Base-by-base conservation (phyloP, 805 yeast species). In the Nakazawaea populi region DNA sequence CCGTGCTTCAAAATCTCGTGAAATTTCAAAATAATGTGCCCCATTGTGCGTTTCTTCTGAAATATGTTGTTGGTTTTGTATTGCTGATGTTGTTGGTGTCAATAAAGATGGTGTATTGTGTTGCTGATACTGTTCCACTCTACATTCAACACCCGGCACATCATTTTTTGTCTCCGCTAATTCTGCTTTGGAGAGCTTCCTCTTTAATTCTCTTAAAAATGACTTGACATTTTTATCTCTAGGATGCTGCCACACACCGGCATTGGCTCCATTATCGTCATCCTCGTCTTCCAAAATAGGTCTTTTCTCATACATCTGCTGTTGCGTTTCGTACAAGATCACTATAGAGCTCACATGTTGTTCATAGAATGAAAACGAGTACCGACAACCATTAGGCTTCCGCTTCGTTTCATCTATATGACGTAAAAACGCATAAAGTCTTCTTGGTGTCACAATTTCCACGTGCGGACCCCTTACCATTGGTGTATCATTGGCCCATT, bases 331-430 rank as follows among this genome's bases (percentile, higher is more conserved):
- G 24, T 44, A 52, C 28, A 52, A 42, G 9, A 40, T 46, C 43
- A 52, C 49, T 4, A 48, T 5, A 6, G 54, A 48, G 28, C 52
- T 52, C 35, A 52, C 54, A 14, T 52, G 51, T 28, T 45, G 52
- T 28, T 52, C 54, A 41, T 44, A 52, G 18, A 45, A 52, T 5
- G 49, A 40, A 34, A 48, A 52, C 4, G 54, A 52, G 34, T 49
- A 49, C 24, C 45, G 11, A 7, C 34, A 35, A 4, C 52, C 52
- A 44, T 44, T 32, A 27, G 46, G 28, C 14, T 52, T 47, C 29
- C 54, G 4, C 44, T 30, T 38, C 11, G 12, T 14, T 12, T 40
- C 30, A 32, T 48, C 45, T 28, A 49, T 41, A 28, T 29, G 32
- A 14, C 11, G 29, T 14, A 45, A 24, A 35, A 48, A 52, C 11